Base-by-base conservation (phyloP, 371 early-diverging fungal genomes). In the Rhizopus arrhizus region DNA sequence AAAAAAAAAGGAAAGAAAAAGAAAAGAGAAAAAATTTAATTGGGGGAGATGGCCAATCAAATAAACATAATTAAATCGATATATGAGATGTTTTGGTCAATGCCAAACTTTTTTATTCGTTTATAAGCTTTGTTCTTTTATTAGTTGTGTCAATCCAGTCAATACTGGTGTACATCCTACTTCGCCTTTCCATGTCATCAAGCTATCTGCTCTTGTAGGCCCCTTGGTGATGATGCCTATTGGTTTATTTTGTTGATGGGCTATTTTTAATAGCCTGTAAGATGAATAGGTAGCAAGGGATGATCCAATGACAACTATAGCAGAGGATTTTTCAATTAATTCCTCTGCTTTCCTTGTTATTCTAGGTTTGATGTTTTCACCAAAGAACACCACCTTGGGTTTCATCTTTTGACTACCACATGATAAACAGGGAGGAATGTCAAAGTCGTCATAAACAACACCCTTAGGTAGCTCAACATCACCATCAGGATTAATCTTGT, bases 311-410 rank as follows among this genome's bases (percentile, higher is more conserved):
- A 93, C 84, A 33, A 95, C 63, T 46, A 95, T 69, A 5, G 85
- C 87, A 10, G 69, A 59, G 0, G 87, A 73, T 9, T 80, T 66
- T 22, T 85, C 65, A 6, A 95, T 75, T 55, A 84, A 79, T 11
- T 73, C 45, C 41, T 79, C 79, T 10, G 92, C 78, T 45, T 45
- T 55, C 10, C 74, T 64, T 22, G 88, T 84, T 13, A 85, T 76
- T 0, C 54, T 33, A 4, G 52, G 56, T 0, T 77, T 72, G 35
- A 97, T 89, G 63, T 91, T 95, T 56, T 95, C 96, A 15, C 95
- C 94, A 80, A 95, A 95, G 63, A 95, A 94, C 11, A 94, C 88
- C 4, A 95, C 93, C 4, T 80, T 82, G 11, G 88, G 89, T 65
- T 89, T 90, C 65, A 84, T 84, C n/a, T 80, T 61, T 36, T 82